Conservation (phyloP, 345 rosid genomes). For the Fremontodendron californicum region DNA sequence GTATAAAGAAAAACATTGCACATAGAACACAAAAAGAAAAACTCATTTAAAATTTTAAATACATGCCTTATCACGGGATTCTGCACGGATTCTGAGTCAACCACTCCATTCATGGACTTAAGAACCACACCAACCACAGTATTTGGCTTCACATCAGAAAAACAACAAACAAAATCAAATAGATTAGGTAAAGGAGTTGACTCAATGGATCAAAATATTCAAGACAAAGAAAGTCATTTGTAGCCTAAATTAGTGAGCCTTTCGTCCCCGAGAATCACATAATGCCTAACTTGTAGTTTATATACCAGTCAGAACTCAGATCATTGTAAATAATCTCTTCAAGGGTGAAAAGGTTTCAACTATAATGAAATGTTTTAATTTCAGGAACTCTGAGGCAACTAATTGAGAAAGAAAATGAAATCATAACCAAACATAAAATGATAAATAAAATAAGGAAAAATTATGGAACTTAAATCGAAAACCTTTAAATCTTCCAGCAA, state of each 20-base stretch:
- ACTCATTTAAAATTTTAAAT: neutral
- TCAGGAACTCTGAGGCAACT: neutral
- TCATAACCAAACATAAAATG: neutral
- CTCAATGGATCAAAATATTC: neutral
- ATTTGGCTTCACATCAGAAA: conserved; percentile 39
- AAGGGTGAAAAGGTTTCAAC: neutral
- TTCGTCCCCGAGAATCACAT: neutral
- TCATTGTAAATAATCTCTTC: neutral
- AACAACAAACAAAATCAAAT: conserved; percentile 19
- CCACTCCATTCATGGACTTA: conserved; percentile 13
- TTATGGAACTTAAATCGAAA: conserved; percentile 31
- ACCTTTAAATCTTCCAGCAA: conserved; percentile 45
- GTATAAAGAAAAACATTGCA: conserved; percentile 23
- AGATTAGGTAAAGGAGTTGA: conserved; percentile 18
- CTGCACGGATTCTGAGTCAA: conserved; percentile 32
- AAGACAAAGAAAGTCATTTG: neutral
- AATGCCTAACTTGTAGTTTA: conserved; percentile 11
- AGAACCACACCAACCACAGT: conserved; percentile 27
- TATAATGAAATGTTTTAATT: neutral
- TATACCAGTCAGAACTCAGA: neutral
- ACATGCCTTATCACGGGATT: conserved; percentile 44
- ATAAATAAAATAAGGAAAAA: conserved; percentile 10
- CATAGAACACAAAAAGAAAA: neutral
- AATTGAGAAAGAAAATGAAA: neutral
- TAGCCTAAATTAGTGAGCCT: neutral